Percentiles rank a stretch among this genome's conserved stretches.
Evolutionary conservation across 345 rosid genomes (phyloP).

Genomic region (Melaleuca alternifolia): DNA sequence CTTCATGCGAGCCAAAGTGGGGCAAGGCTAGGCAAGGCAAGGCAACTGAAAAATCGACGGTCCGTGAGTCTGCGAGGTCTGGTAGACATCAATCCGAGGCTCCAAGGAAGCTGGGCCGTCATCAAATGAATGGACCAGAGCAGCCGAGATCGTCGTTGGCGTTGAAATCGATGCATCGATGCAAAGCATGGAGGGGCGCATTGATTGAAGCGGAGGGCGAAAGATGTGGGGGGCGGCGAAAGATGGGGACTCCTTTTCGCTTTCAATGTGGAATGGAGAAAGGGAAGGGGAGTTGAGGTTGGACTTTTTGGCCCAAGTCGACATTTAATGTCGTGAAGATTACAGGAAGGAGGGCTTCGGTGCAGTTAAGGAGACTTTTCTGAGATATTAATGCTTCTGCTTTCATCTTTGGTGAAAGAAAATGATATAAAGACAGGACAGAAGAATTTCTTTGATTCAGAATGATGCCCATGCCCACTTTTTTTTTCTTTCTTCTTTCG

Average conservation of each 20-base stretch:
- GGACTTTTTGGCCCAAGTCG: not conserved
- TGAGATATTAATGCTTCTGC: not conserved
- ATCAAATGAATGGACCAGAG: not conserved
- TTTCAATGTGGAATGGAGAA: not conserved
- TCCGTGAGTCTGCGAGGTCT: not conserved
- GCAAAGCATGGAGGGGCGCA: not conserved
- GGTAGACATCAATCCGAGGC: not conserved
- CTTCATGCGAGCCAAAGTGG: not conserved
- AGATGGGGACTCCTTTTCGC: not conserved
- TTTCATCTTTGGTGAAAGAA: not conserved
- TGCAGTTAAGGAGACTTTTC: not conserved
- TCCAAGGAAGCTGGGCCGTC: not conserved
- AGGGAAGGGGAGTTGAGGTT: not conserved
- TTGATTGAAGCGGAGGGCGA: not conserved
- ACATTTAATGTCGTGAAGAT: not conserved
- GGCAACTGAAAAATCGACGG: not conserved
- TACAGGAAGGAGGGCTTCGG: not conserved
- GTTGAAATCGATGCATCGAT: not conserved
- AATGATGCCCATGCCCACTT: not conserved
- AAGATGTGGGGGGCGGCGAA: not conserved
- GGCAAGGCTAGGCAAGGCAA: not conserved
- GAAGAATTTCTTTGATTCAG: not conserved
- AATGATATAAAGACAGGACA: not conserved
- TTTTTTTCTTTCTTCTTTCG: not conserved
- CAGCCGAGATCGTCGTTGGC: not conserved